Evolutionary conservation across 192 early-diverging fungal genomes (phyloP).

Genomic region (Backusella morwellensis): DNA sequence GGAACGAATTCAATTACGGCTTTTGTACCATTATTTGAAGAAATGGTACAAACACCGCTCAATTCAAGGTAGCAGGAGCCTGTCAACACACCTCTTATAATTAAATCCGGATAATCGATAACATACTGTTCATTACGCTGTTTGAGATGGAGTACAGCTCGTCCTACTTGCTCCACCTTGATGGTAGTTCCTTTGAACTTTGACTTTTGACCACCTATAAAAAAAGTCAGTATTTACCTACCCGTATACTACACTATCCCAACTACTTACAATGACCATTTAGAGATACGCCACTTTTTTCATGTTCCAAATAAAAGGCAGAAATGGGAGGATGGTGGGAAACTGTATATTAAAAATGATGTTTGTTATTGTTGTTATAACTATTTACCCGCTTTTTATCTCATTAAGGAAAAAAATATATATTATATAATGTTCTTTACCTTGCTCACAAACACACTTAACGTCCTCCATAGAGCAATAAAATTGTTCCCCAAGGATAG

Average conservation of each 20-base stretch:
- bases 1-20: slow-evolving; percentile 57
- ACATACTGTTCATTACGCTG: slow-evolving; percentile 54
- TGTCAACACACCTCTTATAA: slow-evolving; percentile 59
- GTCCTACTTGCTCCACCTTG: slow-evolving; percentile 64
- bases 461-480: slow-evolving; percentile 52
- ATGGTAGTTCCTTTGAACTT: slow-evolving; percentile 65
- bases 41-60: slow-evolving; percentile 56
- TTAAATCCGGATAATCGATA: slow-evolving; percentile 55
- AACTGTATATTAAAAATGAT: slow-evolving; percentile 32
- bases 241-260: neutral
- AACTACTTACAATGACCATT: slow-evolving; percentile 50
- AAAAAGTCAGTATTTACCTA: neutral
- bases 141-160: slow-evolving; percentile 52
- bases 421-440: neutral
- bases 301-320: slow-evolving; percentile 66
- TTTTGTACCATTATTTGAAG: slow-evolving; percentile 49
- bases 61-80: slow-evolving; percentile 63
- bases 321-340: slow-evolving; percentile 73
- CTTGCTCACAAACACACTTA: slow-evolving; percentile 61
- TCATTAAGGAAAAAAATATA: neutral
- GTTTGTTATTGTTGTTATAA: neutral
- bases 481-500: slow-evolving; percentile 64
- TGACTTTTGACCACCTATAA: slow-evolving; percentile 49
- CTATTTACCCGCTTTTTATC: neutral
- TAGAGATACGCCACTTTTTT: slow-evolving; percentile 55